phyloP scores from a whole-genome alignment of 208 protist genomes.

The Leishmania major region DNA sequence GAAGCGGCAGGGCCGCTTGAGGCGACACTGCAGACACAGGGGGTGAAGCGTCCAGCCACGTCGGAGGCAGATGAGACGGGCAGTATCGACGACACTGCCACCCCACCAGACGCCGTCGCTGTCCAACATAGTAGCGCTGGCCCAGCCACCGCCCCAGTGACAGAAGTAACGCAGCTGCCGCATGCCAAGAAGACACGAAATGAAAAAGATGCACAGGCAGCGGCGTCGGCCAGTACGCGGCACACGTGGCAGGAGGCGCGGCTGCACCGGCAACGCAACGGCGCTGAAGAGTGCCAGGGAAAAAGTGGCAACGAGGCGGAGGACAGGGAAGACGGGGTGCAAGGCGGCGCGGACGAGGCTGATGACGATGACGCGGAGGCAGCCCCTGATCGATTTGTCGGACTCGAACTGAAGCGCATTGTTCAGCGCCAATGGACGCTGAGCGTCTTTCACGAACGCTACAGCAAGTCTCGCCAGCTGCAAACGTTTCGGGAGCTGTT shows the following conservation, averaged over 20 bases:
- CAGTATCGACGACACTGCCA: conserved; percentile 1
- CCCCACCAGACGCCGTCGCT: background rate
- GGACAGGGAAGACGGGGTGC: background rate
- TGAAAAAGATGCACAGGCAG: conserved; percentile 29
- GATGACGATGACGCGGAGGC: conserved; percentile 18
- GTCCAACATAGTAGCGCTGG: background rate
- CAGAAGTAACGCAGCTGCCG: conserved; percentile 15
- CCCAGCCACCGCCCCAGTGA: background rate
- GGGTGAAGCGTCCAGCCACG: conserved; percentile 22
- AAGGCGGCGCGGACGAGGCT: conserved; percentile 30
- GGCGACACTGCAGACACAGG: conserved; percentile 11
- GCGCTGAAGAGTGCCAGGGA: background rate
- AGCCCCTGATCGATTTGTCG: conserved; percentile 56
- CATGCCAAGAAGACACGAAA: conserved; percentile 35
- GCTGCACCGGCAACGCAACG: conserved; percentile 7
- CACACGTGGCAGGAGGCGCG: conserved; percentile 18
- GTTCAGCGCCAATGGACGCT: conserved; percentile 69
- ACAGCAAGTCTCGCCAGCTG: conserved; percentile 58
- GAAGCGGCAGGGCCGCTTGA: background rate
- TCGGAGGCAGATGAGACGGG: background rate
- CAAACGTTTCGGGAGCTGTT: conserved; percentile 72
- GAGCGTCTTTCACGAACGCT: conserved; percentile 65
- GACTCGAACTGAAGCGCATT: conserved; percentile 79
- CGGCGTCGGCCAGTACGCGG: conserved; percentile 18
- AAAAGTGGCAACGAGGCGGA: background rate